phyloP scores from a whole-genome alignment of 495 filamentous ascomycete species.

The Lichina pygmaea region DNA sequence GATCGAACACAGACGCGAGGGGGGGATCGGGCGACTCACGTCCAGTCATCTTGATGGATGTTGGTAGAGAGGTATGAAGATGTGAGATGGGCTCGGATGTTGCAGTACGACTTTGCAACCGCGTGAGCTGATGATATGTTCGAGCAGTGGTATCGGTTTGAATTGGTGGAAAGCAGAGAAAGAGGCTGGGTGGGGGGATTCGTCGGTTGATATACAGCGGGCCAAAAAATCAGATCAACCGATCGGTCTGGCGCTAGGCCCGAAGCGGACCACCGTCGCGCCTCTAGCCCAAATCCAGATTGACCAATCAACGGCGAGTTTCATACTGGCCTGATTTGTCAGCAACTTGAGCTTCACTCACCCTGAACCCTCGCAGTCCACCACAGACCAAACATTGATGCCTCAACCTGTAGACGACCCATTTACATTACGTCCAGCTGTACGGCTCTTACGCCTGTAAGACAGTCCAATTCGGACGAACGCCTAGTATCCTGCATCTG shows the following conservation, averaged over 20 bases:
- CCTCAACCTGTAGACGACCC: too few relatives aligned
- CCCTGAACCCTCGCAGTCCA: too few relatives aligned
- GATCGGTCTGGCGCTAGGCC: neutral
- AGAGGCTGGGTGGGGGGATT: neutral
- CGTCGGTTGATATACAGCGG: too few relatives aligned
- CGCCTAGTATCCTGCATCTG: too few relatives aligned
- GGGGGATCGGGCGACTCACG: constrained; percentile 22
- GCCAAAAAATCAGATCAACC: neutral
- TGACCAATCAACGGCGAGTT: neutral
- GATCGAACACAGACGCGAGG: neutral
- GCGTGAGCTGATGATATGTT: neutral
- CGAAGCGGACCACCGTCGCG: neutral
- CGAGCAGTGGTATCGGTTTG: too few relatives aligned
- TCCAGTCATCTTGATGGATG: constrained; percentile 28
- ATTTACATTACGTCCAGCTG: too few relatives aligned
- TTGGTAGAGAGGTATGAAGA: constrained; percentile 11
- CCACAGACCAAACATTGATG: too few relatives aligned
- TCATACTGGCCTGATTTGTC: too few relatives aligned
- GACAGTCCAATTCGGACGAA: too few relatives aligned
- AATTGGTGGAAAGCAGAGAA: neutral
- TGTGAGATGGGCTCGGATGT: constrained; percentile 9
- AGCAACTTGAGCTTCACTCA: too few relatives aligned
- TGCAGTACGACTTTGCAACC: neutral
- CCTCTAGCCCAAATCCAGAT: neutral
- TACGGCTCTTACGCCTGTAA: too few relatives aligned